Evolutionary conservation across 2,329 filamentous ascomycete genomes (phyloP).

Genomic region (Aureobasidium sp.): DNA sequence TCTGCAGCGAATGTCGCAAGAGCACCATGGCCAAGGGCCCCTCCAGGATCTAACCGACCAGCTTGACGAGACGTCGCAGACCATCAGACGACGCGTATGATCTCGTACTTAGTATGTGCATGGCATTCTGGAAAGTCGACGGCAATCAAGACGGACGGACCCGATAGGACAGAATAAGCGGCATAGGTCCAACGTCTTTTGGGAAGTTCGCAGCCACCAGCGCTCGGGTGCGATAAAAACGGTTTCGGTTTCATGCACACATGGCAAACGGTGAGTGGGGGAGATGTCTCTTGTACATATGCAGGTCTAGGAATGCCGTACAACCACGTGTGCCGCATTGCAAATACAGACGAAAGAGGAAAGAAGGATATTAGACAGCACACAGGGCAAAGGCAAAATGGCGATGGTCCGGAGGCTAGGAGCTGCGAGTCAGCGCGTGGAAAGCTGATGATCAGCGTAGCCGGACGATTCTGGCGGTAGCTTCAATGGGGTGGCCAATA

Average conservation of each 20-base stretch:
- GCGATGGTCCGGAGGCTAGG: conserved; percentile 3
- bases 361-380: neutral
- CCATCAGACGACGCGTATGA: neutral
- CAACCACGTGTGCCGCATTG: neutral
- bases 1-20: conserved; percentile 6
- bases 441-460: conserved; percentile 5
- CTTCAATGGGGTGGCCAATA: neutral
- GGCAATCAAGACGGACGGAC: neutral
- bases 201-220: neutral
- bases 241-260: neutral
- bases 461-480: neutral
- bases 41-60: neutral
- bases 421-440: conserved; percentile 4
- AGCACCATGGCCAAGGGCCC: conserved; percentile 8
- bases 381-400: conserved; percentile 2
- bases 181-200: neutral
- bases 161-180: neutral
- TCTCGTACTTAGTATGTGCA: neutral
- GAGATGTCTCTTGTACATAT: neutral
- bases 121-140: neutral
- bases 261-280: conserved; percentile 8
- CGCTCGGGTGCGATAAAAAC: neutral
- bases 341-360: neutral
- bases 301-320: neutral
- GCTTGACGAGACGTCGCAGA: neutral